Evolutionary conservation across 495 filamentous ascomycete species (phyloP), one percentile per base, ranked within the genome.

Genomic region (Cetradonia linearis): DNA sequence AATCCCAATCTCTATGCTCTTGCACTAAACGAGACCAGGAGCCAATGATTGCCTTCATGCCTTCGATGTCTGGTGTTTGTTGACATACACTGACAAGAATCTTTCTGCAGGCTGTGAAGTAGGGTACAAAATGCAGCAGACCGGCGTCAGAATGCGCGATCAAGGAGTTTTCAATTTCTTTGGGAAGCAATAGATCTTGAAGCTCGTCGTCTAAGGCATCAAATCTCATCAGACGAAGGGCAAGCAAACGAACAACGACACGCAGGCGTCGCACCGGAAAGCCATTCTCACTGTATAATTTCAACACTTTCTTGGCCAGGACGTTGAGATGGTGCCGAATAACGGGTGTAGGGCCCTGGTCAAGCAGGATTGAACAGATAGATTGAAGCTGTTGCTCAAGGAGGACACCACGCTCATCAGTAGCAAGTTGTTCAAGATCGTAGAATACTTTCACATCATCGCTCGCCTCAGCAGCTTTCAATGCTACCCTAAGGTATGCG

Each of bases 311-410:
- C 2, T 67, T 69, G 10, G 73, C 53, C 48, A 77, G 49, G 13
- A 65, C 55, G n/a, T 63, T 65, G 16, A 68, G 13, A 27, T 28
- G 13, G 33, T 36, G 16, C n/a, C n/a, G 38, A 44, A 28, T 23
- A 20, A 11, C 34, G 8, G 16, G 18, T n/a, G 34, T 33, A 31
- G 14, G 13, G 30, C 25, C 57, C 31, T 58, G 44, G 9, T 30
- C 14, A 8, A 50, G 31, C 23, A 58, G 53, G 52, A 52, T 65
- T 62, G 36, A 42, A 18, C 28, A 56, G 46, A 78, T 56, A 10
- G 77, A 60, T 14, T 65, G 55, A 55, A 86, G 66, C 63, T 85
- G 81, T 73, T 76, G 81, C 66, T 85, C 82, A 16, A 86, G 70
- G 33, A 85, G 58, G 20, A 77, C 59, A 11, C 76, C 79, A 63